Evolutionary conservation across 2,329 filamentous ascomycete genomes (phyloP), one percentile per base, ranked within the genome.

Genomic region (Colletotrichum caudatum): DNA sequence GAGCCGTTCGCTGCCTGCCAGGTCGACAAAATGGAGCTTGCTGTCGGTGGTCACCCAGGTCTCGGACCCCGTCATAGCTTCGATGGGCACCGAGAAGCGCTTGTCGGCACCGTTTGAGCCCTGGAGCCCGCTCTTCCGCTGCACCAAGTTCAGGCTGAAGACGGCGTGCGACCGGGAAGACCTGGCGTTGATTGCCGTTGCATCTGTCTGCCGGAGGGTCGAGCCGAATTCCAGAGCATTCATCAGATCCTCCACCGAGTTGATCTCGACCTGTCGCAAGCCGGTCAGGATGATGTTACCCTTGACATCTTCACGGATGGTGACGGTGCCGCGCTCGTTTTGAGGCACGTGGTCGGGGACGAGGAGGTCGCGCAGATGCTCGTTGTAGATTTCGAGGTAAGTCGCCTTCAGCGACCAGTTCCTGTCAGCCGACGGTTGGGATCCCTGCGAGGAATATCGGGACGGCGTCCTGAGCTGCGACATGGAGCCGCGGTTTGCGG

Each of bases 381-480:
- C 96, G 79, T 99, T 98, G 84, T 99, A 99, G 75, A 99, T 99
- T 85, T 98, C 89, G 74, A 98, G 93, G 78, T 98, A 98, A 1
- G 95, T 98, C 14, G 95, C 96, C 80, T 93, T 97, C 77, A 99
- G 85, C 64, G 94, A 92, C 96, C 96, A 99, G 73, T 88, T 93
- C 81, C 92, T 94, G 60, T 96, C 93, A 5, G 78, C 23, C 37
- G 39, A 87, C 3, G 83, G 77, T 35, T 82, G 64, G 1, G 79
- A 72, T 2, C 83, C 78, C 53, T 86, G 83, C 69, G 89, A 87
- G 2, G 93, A 94, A 76, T 97, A 96, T 74, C 94, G 90, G 58
- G 90, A 88, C 0, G 95, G 95, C 5, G 93, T 90, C 74, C 93
- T 91, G 48, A 98, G 87, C 63, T 94, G 94, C 20, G 93, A 93